A percentile compares a stretch with the other conserved stretches of the same genome.
Conservation (phyloP, 1,139 yeast species). For the Pichia sp. region DNA sequence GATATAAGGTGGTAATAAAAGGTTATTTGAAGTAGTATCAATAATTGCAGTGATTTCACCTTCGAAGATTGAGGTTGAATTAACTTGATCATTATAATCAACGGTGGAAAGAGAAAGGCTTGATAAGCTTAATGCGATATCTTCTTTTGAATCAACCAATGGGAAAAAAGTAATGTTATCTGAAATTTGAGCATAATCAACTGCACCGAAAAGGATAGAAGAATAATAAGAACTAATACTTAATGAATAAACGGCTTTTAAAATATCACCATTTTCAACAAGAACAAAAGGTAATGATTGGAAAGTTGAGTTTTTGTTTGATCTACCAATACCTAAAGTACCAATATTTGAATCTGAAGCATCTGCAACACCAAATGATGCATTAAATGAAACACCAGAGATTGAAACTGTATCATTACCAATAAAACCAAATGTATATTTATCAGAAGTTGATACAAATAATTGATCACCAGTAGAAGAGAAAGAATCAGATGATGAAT, state of each 20-base stretch:
- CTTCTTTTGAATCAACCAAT: conserved; percentile 29
- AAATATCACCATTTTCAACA: conserved; percentile 42
- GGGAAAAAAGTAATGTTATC: conserved; percentile 42
- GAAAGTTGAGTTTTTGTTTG: conserved; percentile 28
- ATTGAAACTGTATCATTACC: conserved; percentile 39
- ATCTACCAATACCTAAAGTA: conserved; percentile 53
- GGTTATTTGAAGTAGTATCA: conserved; percentile 32
- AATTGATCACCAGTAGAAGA: conserved; percentile 30
- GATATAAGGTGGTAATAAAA: conserved; percentile 40
- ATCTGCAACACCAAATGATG: conserved; percentile 52
- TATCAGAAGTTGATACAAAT: conserved; percentile 46
- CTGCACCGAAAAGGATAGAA: conserved; percentile 47
- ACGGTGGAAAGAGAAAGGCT: conserved; percentile 4
- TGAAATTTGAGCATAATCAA: conserved; percentile 41
- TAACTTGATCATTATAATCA: neutral
- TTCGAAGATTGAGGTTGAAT: conserved; percentile 29
- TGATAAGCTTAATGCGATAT: conserved; percentile 14
- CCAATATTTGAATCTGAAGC: conserved; percentile 44
- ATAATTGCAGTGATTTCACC: conserved; percentile 41
- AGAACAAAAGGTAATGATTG: conserved; percentile 32
- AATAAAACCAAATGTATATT: conserved; percentile 32
- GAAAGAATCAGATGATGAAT: conserved; percentile 40
- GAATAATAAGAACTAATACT: conserved; percentile 34
- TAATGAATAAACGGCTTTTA: conserved; percentile 47
- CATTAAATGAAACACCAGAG: conserved; percentile 35